phyloP scores from a whole-genome alignment of 1,139 yeast genomes.

The Yamadazyma kanchanaburiensis region DNA sequence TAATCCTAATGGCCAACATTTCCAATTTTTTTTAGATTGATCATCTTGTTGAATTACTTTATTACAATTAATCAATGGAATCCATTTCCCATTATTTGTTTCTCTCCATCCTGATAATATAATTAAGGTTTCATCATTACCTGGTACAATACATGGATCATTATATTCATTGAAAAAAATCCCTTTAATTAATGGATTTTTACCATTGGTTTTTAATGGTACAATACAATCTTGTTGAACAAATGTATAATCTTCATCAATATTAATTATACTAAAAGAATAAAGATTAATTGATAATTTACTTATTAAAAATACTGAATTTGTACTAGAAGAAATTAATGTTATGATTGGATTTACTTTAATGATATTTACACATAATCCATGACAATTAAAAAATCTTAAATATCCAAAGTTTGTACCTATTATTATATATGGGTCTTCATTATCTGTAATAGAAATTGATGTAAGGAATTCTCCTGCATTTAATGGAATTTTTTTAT shows the following conservation, averaged over 20 bases:
- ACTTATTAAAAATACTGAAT: slow-evolving; percentile 31
- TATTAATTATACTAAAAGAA: slow-evolving; percentile 36
- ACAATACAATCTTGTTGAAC: slow-evolving; percentile 39
- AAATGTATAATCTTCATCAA: slow-evolving; percentile 33
- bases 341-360: slow-evolving; percentile 40
- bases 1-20: slow-evolving; percentile 88
- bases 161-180: slow-evolving; percentile 80
- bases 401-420: slow-evolving; percentile 44
- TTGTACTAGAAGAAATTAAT: slow-evolving; percentile 30
- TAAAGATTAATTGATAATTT: slow-evolving; percentile 26
- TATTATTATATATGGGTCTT: slow-evolving; percentile 31
- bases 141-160: slow-evolving; percentile 84
- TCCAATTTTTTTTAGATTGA: slow-evolving; percentile 47
- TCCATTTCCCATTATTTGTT: slow-evolving; percentile 77
- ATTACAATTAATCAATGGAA: slow-evolving; percentile 73
- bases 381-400: slow-evolving; percentile 37
- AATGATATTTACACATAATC: slow-evolving; percentile 38
- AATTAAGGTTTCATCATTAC: slow-evolving; percentile 62
- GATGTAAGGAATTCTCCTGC: slow-evolving; percentile 35
- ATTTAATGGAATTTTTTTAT: slow-evolving; percentile 34
- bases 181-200: slow-evolving; percentile 51
- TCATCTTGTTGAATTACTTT: slow-evolving; percentile 56
- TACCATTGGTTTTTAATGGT: slow-evolving; percentile 26
- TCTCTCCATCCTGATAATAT: slow-evolving; percentile 78
- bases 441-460: slow-evolving; percentile 29